Conservation (phyloP, 129 eudicot species). For the Escallonia herrerae region DNA sequence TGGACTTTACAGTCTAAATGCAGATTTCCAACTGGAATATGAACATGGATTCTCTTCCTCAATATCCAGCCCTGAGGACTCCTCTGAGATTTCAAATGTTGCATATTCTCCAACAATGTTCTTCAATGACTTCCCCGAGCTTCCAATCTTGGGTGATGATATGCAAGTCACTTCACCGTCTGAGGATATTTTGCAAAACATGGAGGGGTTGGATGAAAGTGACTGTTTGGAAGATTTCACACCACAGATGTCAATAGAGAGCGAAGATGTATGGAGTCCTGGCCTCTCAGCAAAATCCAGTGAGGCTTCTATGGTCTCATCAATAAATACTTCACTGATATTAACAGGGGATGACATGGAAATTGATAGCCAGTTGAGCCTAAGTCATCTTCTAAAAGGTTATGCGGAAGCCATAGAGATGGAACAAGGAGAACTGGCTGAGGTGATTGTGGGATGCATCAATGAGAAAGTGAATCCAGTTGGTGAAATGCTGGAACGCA, state of each 20-base stretch:
- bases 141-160: conserved; percentile 15
- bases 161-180: conserved; percentile 9
- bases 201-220: conserved; percentile 26
- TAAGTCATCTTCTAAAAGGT: conserved; percentile 37
- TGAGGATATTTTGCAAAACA: conserved; percentile 16
- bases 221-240: conserved; percentile 23
- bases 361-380: conserved; percentile 27
- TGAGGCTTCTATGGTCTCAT: conserved; percentile 1
- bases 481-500: conserved; percentile 48
- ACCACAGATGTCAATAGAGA: conserved; percentile 9
- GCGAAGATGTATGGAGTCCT: conserved; percentile 28
- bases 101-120: conserved; percentile 23
- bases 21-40: conserved; percentile 10
- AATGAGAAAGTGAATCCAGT: conserved; percentile 37
- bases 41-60: conserved; percentile 25
- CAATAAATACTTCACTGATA: conserved; percentile 16
- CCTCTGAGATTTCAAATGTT: conserved; percentile 31
- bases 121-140: conserved; percentile 11
- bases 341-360: conserved; percentile 25
- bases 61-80: conserved; percentile 22
- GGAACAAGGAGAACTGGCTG: conserved; percentile 35
- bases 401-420: conserved; percentile 67
- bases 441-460: conserved; percentile 28
- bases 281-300: conserved; percentile 18
- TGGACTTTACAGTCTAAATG: conserved; percentile 8